These are phyloP conservation scores for Exophiala sp. DNA, from an alignment of 2,329 filamentous ascomycete species.

Conservation along the genomic window DNA sequence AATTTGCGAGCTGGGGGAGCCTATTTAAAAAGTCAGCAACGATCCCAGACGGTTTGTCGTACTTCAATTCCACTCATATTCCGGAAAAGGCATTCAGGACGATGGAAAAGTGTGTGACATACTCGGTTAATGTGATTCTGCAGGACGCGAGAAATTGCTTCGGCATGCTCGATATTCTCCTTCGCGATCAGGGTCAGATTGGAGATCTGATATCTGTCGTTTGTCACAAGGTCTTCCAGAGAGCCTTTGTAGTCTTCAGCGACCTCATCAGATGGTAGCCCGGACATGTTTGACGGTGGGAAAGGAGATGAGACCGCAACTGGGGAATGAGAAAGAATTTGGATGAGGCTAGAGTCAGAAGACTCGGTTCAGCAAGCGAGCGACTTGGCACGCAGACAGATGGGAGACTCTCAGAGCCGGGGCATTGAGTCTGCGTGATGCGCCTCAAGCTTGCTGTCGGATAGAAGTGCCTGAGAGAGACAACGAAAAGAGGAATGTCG, in stretches of 20 bases:
- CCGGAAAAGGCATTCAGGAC: neutral
- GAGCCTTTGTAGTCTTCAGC: conserved; percentile 93
- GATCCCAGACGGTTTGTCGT: conserved; percentile 6
- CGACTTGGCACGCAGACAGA: conserved; percentile 4
- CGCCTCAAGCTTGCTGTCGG: conserved; percentile 9
- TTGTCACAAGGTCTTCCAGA: conserved; percentile 83
- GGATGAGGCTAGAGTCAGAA: conserved; percentile 10
- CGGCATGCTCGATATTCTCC: conserved; percentile 93
- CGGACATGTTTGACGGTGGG: conserved; percentile 57
- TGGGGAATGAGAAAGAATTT: conserved; percentile 13
- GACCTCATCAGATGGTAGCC: conserved; percentile 70
- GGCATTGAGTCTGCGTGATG: neutral
- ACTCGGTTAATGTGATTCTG: conserved; percentile 94
- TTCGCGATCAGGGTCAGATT: conserved; percentile 96
- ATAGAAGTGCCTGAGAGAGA: conserved; percentile 16
- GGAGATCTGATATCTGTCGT: conserved; percentile 92
- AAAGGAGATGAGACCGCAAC: conserved; percentile 14
- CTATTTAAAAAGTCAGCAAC: conserved; percentile 51
- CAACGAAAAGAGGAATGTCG: conserved; percentile 27
- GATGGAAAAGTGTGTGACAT: conserved; percentile 49
- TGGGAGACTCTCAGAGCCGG: conserved; percentile 9
- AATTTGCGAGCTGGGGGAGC: conserved; percentile 84
- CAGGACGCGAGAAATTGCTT: conserved; percentile 84
- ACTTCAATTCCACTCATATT: too few species aligned
- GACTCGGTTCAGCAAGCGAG: conserved; percentile 18